These are phyloP conservation scores for Zangia roseola DNA, from an alignment of 768 basidiomycete genomes.

Conservation along the genomic window DNA sequence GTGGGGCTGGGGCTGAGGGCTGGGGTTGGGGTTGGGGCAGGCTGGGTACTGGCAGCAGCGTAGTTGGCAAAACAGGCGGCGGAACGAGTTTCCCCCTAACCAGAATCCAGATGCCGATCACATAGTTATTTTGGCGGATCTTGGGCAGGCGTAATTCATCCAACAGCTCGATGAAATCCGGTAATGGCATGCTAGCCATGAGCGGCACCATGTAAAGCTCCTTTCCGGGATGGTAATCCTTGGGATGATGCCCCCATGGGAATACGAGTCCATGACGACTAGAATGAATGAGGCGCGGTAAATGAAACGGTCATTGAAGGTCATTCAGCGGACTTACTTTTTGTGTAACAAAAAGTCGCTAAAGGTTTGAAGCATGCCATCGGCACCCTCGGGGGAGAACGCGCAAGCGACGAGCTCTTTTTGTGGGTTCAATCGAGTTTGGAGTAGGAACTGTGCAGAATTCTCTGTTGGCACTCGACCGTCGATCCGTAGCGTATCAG, in stretches of 20 bases:
- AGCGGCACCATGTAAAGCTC: slow-evolving; percentile 88
- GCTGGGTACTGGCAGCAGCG: slow-evolving; percentile 6
- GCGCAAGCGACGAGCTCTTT: slow-evolving; percentile 82
- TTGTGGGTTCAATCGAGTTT: slow-evolving; percentile 70
- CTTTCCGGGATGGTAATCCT: slow-evolving; percentile 73
- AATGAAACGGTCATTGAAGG: slow-evolving; percentile 9
- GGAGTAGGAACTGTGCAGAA: slow-evolving; percentile 75
- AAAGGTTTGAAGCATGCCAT: slow-evolving; percentile 54
- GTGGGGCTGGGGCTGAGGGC: slow-evolving; percentile 12
- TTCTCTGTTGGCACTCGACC: slow-evolving; percentile 79
- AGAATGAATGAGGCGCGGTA: slow-evolving; percentile 13
- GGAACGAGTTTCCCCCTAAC: slow-evolving; percentile 74
- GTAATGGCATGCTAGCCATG: slow-evolving; percentile 59
- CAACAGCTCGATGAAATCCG: slow-evolving; percentile 82
- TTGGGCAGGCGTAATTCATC: slow-evolving; percentile 74
- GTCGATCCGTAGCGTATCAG: slow-evolving; percentile 69
- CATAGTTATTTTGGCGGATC: slow-evolving; percentile 57
- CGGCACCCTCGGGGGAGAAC: slow-evolving; percentile 55
- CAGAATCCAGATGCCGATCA: slow-evolving; percentile 85
- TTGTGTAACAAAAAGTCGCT: slow-evolving; percentile 69
- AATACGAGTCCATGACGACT: slow-evolving; percentile 87
- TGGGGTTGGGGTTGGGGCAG: slow-evolving; percentile 15
- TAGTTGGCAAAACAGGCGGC: slow-evolving; percentile 31
- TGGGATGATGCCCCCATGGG: slow-evolving; percentile 77
- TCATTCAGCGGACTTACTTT: slow-evolving; percentile 48